Evolutionary conservation across 148 eudicot genomes (phyloP), one percentile per base, ranked within the genome.

Genomic region (Camellia japonica): DNA sequence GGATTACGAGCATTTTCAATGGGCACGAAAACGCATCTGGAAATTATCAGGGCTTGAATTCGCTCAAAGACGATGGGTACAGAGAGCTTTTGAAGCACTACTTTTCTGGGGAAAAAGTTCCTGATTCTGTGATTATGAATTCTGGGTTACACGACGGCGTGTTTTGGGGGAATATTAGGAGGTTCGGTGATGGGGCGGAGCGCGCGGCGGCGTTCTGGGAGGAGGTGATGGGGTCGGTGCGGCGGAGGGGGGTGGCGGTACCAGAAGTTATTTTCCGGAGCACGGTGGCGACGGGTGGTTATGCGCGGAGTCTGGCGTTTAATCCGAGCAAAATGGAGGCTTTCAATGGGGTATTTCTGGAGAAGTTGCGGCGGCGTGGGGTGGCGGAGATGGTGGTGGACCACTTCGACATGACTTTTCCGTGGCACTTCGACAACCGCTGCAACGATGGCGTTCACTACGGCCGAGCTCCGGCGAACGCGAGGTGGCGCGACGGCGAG

Each of bases 381-480:
- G 49, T 94, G 23, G 87, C 89, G 52, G 83, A 82, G 47, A 56
- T 84, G 56, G 97, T 97, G n/a, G 88, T 94, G 51, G 99, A 97
- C 51, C 89, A 93, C 72, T 97, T 97, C 5, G 99, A 97, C 68
- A 86, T 97, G 98, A 97, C 99, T 0, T 97, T 87, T 85, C 90
- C 93, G 6, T 97, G 99, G 98, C 99, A 97, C 78, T 97, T 82
- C 3, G 98, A 97, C 52, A 97, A 97, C 80, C 86, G 99, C 80
- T 91, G 95, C 83, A 97, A 91, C 19, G 99, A 97, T 56, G 99
- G 99, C 18, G 98, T 97, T 12, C 99, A 97, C 71, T 97, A 97
- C 66, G 99, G 99, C 65, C 88, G 99, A 23, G 95, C 93, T 81
- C 99, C 99, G 13, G 88, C 88, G 9, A 91, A 93, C 79, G 64